phyloP scores from a whole-genome alignment of 73 alveolate species.

The Tetrahymena borealis region DNA sequence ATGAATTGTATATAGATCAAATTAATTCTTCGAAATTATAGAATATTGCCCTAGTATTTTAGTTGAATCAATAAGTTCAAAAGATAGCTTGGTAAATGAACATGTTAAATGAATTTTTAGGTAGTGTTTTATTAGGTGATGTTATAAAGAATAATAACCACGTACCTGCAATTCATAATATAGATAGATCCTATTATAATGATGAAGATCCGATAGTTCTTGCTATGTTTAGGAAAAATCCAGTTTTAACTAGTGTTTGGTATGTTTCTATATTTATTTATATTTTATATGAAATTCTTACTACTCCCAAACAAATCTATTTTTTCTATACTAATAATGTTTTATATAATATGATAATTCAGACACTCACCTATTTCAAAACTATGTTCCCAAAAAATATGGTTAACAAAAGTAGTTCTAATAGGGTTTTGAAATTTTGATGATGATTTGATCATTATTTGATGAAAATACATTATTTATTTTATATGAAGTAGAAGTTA shows the following conservation, averaged over 20 bases:
- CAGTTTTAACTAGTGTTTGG: not conserved
- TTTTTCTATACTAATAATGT: too few relatives aligned
- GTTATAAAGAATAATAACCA: not conserved
- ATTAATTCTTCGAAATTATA: not conserved
- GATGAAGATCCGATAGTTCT: not conserved
- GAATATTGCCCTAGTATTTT: not conserved
- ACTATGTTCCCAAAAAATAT: too few relatives aligned
- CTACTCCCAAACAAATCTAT: too few relatives aligned
- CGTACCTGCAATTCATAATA: not conserved
- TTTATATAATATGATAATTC: too few relatives aligned
- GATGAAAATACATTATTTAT: too few relatives aligned
- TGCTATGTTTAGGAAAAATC: not conserved
- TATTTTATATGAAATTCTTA: too few relatives aligned
- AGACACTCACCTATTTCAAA: too few relatives aligned
- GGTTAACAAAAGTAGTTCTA: too few relatives aligned
- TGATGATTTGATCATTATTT: too few relatives aligned
- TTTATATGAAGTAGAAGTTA: too few relatives aligned
- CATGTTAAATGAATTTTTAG: not conserved
- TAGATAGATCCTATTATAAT: not conserved
- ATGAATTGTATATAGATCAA: not conserved
- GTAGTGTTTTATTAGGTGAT: not conserved
- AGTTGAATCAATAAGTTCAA: not conserved
- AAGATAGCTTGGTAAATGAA: not conserved
- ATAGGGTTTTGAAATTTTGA: too few relatives aligned
- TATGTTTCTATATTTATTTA: not conserved